These are phyloP conservation scores for Aspergillus costaricaensis DNA, from an alignment of 2,329 filamentous ascomycete species.

Conservation along the genomic window DNA sequence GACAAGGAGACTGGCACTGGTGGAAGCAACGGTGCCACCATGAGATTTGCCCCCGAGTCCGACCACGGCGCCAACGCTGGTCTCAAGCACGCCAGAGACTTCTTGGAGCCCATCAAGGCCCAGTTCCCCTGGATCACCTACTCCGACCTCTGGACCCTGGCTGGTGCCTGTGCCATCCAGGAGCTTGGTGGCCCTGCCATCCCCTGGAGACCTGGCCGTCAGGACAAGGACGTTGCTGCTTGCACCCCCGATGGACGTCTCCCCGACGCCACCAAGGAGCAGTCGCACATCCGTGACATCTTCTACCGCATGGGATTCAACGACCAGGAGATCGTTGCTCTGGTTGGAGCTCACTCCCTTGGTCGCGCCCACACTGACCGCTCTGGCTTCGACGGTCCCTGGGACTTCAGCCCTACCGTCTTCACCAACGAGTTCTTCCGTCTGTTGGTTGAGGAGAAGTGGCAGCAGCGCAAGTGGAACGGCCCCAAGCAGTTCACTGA, in stretches of 20 bases:
- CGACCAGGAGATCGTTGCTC: constrained; percentile 92
- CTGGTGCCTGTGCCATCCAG: constrained; percentile 81
- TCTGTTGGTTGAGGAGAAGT: constrained; percentile 87
- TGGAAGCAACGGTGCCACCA: constrained; percentile 93
- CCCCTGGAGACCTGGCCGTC: constrained; percentile 83
- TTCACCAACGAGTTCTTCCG: constrained; percentile 95
- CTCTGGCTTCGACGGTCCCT: constrained; percentile 83
- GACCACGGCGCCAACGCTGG: constrained; percentile 94
- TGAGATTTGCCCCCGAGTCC: constrained; percentile 88
- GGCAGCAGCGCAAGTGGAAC: constrained; percentile 87
- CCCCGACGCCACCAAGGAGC: constrained; percentile 76
- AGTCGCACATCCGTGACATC: constrained; percentile 83
- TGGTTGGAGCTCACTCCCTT: constrained; percentile 81
- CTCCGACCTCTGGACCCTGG: constrained; percentile 95
- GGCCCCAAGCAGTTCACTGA: constrained; percentile 91
- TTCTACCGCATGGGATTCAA: constrained; percentile 98
- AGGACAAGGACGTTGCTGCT: constrained; percentile 74
- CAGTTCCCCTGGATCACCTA: constrained; percentile 95
- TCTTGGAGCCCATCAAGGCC: constrained; percentile 86
- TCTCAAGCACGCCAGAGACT: constrained; percentile 80
- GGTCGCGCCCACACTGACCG: constrained; percentile 89
- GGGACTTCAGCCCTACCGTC: constrained; percentile 88
- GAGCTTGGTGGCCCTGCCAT: constrained; percentile 90
- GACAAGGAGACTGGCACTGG: constrained; percentile 86
- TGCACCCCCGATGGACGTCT: constrained; percentile 94